Percentiles rank a stretch among this genome's conserved stretches.
Conservation (phyloP, 345 rosid genomes). For the Eucalyptus regnans region DNA sequence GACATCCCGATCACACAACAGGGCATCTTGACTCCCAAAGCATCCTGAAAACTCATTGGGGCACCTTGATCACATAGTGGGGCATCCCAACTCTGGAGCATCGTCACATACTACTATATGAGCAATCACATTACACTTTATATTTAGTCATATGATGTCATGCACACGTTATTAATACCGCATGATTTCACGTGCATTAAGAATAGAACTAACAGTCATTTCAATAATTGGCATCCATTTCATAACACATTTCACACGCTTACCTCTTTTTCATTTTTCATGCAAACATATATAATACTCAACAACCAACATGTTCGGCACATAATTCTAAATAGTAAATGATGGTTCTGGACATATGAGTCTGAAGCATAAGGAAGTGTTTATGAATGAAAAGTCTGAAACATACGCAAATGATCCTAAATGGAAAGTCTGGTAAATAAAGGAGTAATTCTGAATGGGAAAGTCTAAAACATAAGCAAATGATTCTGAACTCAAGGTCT, state of each 20-base stretch:
- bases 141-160: background rate
- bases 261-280: background rate
- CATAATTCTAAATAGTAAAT: too few relatives aligned
- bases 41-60: too few relatives aligned
- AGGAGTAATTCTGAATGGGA: background rate
- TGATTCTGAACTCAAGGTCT: accelerated
- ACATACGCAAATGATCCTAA: background rate
- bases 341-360: accelerated
- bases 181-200: background rate
- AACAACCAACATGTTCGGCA: background rate
- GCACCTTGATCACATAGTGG: too few relatives aligned
- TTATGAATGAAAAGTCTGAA: background rate
- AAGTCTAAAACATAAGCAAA: too few relatives aligned
- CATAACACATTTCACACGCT: background rate
- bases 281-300: background rate
- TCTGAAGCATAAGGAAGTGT: background rate
- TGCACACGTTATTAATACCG: background rate
- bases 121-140: background rate
- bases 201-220: background rate
- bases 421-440: background rate
- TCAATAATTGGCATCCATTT: too few relatives aligned
- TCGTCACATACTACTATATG: too few relatives aligned
- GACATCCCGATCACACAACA: too few relatives aligned
- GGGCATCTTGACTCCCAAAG: too few relatives aligned
- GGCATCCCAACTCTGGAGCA: too few relatives aligned